Conservation (phyloP, 2,329 filamentous ascomycete genomes). For the Xylaria sp. region DNA sequence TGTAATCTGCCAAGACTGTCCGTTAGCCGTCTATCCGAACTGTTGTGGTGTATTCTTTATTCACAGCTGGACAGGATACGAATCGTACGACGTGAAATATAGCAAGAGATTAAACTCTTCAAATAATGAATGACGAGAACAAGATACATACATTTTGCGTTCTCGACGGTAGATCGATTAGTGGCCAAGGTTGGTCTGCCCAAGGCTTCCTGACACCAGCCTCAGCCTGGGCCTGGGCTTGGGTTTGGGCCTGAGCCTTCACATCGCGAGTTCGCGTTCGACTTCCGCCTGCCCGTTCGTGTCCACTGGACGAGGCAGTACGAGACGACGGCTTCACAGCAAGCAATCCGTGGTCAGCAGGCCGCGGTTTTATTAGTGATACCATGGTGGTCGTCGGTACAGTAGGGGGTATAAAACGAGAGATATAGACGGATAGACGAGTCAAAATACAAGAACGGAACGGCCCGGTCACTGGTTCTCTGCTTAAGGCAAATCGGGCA, state of each 20-base stretch:
- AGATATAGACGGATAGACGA: background rate
- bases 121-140: background rate
- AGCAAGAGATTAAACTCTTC: background rate
- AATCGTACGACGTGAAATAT: background rate
- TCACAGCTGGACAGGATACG: background rate
- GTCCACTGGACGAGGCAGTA: background rate
- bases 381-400: slow-evolving; percentile 4
- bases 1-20: slow-evolving; percentile 26
- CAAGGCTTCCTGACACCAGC: slow-evolving; percentile 30
- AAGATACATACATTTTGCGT: slow-evolving; percentile 25
- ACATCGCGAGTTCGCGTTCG: background rate
- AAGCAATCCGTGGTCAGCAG: background rate
- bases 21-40: slow-evolving; percentile 8
- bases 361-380: background rate
- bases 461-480: background rate
- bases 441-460: background rate
- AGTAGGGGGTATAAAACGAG: background rate
- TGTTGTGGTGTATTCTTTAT: background rate
- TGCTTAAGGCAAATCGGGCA: background rate
- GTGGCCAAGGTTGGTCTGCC: slow-evolving; percentile 40
- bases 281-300: background rate
- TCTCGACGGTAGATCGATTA: slow-evolving; percentile 36
- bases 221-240: slow-evolving; percentile 20
- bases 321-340: slow-evolving; percentile 3
- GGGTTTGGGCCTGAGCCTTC: no score